Conservation (phyloP, 192 early-diverging fungal species). For the Ambispora gerdemannii region DNA sequence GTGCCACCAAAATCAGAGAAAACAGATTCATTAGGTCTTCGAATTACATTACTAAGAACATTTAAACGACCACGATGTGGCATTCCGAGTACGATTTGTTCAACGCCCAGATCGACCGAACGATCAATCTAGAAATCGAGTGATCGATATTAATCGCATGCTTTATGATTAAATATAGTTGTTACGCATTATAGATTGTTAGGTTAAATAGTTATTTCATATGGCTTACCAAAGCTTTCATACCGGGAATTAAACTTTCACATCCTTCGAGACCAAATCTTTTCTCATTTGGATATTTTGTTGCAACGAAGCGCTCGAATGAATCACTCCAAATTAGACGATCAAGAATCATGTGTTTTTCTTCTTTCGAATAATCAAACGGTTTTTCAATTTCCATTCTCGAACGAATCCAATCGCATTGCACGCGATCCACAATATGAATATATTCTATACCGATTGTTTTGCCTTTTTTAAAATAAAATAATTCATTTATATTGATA, state of each 20-base stretch:
- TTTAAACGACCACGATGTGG: conserved; percentile 98
- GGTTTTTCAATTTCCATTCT: conserved; percentile 89
- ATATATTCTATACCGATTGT: conserved; percentile 97
- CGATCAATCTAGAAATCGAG: conserved; percentile 79
- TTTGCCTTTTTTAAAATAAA: conserved; percentile 50
- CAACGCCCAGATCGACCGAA: conserved; percentile 91
- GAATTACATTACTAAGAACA: conserved; percentile 97
- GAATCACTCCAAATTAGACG: conserved; percentile 96
- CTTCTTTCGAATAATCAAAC: conserved; percentile 83
- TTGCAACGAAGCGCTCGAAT: conserved; percentile 94
- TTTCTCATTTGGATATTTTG: conserved; percentile 97
- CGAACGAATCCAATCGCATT: conserved; percentile 96
- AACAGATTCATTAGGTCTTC: conserved; percentile 97
- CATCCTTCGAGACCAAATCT: conserved; percentile 97
- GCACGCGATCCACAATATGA: conserved; percentile 93
- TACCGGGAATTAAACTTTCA: conserved; percentile 95
- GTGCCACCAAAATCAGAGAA: conserved; percentile 96
- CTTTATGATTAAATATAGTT: too few species aligned
- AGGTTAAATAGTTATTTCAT: neutral
- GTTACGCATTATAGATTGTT: too few species aligned
- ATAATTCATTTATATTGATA: conserved; percentile 6
- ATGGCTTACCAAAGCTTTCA: conserved; percentile 87
- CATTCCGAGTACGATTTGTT: conserved; percentile 98
- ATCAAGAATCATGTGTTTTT: conserved; percentile 91
- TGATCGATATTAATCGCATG: too few species aligned